Base-by-base conservation (phyloP, 2,329 filamentous ascomycete genomes). In the Coniella vitis region DNA sequence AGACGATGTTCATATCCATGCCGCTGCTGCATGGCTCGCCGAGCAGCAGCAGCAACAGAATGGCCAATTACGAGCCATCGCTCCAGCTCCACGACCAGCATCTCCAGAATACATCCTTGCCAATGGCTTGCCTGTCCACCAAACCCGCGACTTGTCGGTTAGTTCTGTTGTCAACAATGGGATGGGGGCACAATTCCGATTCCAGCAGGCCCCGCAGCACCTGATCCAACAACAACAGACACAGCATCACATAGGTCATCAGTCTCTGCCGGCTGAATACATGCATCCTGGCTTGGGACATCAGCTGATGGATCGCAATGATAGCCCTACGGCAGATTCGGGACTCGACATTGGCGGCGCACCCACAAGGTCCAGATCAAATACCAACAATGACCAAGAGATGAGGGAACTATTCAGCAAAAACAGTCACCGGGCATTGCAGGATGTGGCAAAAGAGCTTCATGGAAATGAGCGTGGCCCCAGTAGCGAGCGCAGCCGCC, bases 401-500 rank as follows among this genome's bases (percentile, higher is more conserved):
- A 83, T 91, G 76, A 78, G 86, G 38, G 83, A 87, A 60, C 73
- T 91, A 43, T 85, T 88, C 55, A 69, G 73, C n/a, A 72, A 75
- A 48, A 90, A 90, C 61, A 79, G 80, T 54, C 75, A 81, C 54
- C 80, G 86, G 29, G 75, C 68, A 25, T 66, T 91, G 21, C 78
- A 81, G 55, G 86, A 90, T 8, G 83, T 91, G 14, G 87, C 87
- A 3, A 73, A 76, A 31, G 85, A 90, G 64, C 76, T 90, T 21
- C 85, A 89, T 56, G 83, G 84, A 38, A 89, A 88, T 57, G 87
- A 91, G 62, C 76, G 86, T 46, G 87, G 86, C 0, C 85, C 87
- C 12, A 86, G 88, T 63, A 87, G 87, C 1, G 87, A 94, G 66
- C 81, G 89, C 58, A 86, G 86, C 20, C 86, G 89, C 53, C 88